Evolutionary conservation across 495 filamentous ascomycete species (phyloP).

Genomic region (Amphirosellinia nigrospora): DNA sequence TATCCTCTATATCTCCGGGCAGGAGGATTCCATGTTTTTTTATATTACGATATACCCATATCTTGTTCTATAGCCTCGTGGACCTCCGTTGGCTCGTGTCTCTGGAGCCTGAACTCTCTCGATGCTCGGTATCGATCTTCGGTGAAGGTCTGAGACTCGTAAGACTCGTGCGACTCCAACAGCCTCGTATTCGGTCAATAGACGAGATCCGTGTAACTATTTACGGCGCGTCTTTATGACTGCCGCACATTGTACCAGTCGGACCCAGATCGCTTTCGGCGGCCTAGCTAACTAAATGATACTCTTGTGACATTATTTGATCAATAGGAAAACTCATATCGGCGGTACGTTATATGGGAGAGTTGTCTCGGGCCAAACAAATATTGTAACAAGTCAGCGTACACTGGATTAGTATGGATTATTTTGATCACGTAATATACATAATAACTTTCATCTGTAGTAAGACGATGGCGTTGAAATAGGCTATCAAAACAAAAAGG

Average conservation of each 20-base stretch:
- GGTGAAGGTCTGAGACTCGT: no score
- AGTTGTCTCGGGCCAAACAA: not conserved
- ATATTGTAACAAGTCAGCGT: not conserved
- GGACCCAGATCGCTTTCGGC: not conserved
- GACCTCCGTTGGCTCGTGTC: no score
- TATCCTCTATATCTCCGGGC: no score
- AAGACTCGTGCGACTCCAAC: no score
- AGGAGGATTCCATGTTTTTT: no score
- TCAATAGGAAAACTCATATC: not conserved
- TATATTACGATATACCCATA: no score
- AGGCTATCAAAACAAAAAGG: not conserved
- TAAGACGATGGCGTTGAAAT: not conserved
- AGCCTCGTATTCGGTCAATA: no score
- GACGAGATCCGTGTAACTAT: no score
- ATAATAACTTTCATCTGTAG: not conserved
- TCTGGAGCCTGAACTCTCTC: no score
- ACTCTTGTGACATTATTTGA: not conserved
- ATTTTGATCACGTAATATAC: not conserved
- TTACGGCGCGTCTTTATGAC: not conserved
- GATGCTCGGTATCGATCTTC: no score
- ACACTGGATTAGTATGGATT: not conserved
- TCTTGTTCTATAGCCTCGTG: no score
- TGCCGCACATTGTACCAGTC: not conserved
- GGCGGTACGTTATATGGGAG: not conserved
- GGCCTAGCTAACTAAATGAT: not conserved